Percentiles rank a stretch among this genome's conserved stretches.
Evolutionary conservation across 163 green algal genomes (phyloP).

Genomic region (Volvox carteri): DNA sequence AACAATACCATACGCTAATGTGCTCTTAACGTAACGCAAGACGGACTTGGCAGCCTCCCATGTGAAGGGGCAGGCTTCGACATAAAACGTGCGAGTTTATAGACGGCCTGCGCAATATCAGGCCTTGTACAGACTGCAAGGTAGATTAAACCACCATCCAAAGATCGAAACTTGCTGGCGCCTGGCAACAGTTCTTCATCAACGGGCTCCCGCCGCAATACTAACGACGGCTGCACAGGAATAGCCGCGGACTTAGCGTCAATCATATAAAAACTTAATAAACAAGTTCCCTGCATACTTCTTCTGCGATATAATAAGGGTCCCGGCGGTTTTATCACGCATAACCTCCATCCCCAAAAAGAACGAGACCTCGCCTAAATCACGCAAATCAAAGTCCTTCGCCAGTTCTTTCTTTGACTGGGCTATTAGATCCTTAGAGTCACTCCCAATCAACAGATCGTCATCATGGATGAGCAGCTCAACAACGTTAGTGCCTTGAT

Average conservation of each 20-base stretch:
- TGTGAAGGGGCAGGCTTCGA: too few species aligned
- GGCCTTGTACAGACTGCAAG: too few species aligned
- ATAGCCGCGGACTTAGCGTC: not conserved
- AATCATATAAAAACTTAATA: not conserved
- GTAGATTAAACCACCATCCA: not conserved
- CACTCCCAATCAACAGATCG: not conserved
- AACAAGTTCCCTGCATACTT: not conserved
- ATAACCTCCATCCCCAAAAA: not conserved
- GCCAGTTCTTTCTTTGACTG: not conserved
- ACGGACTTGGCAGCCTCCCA: too few species aligned
- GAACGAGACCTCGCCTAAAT: not conserved
- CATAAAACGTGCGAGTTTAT: too few species aligned
- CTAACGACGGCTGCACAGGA: not conserved
- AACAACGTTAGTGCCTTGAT: not conserved
- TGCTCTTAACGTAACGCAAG: too few species aligned
- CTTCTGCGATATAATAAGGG: not conserved
- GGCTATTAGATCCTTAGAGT: not conserved
- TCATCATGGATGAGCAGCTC: not conserved
- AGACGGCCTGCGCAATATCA: not conserved
- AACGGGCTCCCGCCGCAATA: not conserved
- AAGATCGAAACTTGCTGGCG: not conserved
- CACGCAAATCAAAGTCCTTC: not conserved
- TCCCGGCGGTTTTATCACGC: too few species aligned
- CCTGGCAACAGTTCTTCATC: not conserved
- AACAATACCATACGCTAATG: too few species aligned